Base-by-base conservation (phyloP, 495 filamentous ascomycete genomes). In the Astrothelium macrocarpum region DNA sequence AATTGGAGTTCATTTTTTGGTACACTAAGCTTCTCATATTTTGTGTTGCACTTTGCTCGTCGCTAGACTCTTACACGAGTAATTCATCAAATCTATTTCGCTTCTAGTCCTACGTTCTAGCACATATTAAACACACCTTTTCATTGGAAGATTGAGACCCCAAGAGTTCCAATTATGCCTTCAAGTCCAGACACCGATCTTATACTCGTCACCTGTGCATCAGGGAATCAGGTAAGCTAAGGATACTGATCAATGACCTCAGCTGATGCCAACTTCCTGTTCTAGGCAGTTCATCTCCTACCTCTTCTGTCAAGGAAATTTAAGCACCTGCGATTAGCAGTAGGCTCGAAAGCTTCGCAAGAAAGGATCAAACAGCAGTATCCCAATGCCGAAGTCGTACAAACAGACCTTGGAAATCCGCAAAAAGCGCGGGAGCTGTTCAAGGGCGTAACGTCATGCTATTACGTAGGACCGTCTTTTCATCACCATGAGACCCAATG, bases 321-420 rank as follows among this genome's bases (percentile, higher is more conserved):
- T 49, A 70, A 67, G 63, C 64, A 62, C 62, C 64, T 75, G 1
- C 74, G 74, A n/a, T 69, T 77, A 0, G 72, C 61, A 26, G 72
- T 71, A n/a, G 68, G 71, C 70, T 68, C 67, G 18, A 23, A 63
- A 14, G 26, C 66, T 28, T 67, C 64, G 1, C 36, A 32, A 32
- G 32, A 23, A 20, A 59, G 34, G 5, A 67, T 73, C 14, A 39
- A 68, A 32, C 7, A 28, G 1, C 53, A 59, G 14, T 74, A 69
- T 59, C 71, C 73, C 7, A 32, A 69, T 16, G 66, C 68, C 31
- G 71, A 74, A 59, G 67, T 72, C 20, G 60, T 74, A 18, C 26
- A 34, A 39, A 62, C 69, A 10, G 72, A 76, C 46, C 64, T 73
- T n/a, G 34, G 65, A 18, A 59, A 62, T n/a, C 62, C 62, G 10